A percentile compares a stretch with the other conserved stretches of the same genome.
Evolutionary conservation across 306 rosid genomes (phyloP).

Genomic region (Vigna angularis): DNA sequence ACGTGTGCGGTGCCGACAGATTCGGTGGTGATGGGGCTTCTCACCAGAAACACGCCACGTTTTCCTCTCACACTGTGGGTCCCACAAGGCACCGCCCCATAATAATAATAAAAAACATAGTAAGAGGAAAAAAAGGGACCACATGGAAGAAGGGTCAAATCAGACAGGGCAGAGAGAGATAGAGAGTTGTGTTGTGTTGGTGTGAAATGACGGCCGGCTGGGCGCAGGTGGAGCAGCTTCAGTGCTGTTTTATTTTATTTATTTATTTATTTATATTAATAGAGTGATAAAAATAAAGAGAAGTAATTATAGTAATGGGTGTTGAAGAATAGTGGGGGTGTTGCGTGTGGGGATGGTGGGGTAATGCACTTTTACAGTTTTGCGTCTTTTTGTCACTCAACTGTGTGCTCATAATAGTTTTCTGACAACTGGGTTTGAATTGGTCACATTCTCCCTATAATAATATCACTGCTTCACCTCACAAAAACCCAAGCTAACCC

Average conservation of each 20-base stretch:
- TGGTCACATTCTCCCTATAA: slow-evolving; percentile 25
- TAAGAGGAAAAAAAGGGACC: slow-evolving; percentile 20
- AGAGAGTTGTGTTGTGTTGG: neutral
- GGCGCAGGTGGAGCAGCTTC: neutral
- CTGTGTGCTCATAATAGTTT: slow-evolving; percentile 36
- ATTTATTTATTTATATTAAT: no score
- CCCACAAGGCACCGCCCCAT: slow-evolving; percentile 37
- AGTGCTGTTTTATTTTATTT: neutral
- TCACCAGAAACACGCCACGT: slow-evolving; percentile 42
- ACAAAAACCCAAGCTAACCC: neutral
- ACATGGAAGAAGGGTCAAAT: slow-evolving; percentile 45
- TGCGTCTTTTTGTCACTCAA: slow-evolving; percentile 49
- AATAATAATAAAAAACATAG: neutral
- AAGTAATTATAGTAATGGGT: neutral
- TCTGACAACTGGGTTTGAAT: slow-evolving; percentile 37
- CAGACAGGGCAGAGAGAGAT: neutral
- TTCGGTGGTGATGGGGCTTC: slow-evolving; percentile 45
- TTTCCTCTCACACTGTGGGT: neutral
- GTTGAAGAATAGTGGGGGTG: neutral
- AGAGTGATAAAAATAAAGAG: no score
- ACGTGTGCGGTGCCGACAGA: slow-evolving; percentile 64
- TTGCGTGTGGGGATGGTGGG: slow-evolving; percentile 36
- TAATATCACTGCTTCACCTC: slow-evolving; percentile 6
- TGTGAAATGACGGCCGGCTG: slow-evolving; percentile 53
- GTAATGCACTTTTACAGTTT: slow-evolving; percentile 25